Evolutionary conservation across 139 green algal species (phyloP).

Genomic region (Diplosphaera chodatii): DNA sequence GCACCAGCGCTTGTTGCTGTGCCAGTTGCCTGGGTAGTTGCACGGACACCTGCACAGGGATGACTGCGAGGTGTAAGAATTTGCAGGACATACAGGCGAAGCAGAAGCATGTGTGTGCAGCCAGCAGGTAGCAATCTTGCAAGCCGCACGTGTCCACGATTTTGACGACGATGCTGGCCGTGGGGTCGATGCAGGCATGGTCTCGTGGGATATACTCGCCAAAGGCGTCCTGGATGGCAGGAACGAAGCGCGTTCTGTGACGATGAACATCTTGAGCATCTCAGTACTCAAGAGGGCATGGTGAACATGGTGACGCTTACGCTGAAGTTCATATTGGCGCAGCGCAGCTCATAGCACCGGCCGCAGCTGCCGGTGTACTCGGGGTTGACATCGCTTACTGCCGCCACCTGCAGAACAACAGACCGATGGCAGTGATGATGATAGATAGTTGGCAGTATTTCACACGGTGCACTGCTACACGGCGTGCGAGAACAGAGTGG

Average conservation of each 20-base stretch:
- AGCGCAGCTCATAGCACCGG: conserved; percentile 30
- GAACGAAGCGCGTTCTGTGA: neutral
- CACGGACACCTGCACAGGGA: too few species aligned
- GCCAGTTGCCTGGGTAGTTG: conserved; percentile 43
- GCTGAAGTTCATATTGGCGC: conserved; percentile 3
- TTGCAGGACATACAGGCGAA: too few species aligned
- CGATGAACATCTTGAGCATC: neutral
- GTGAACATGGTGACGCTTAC: neutral
- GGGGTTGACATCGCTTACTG: conserved; percentile 19
- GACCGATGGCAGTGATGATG: too few species aligned
- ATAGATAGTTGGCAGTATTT: too few species aligned
- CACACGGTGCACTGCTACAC: too few species aligned
- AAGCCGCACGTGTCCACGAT: conserved; percentile 34
- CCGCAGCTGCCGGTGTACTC: conserved; percentile 40
- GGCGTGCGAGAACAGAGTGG: too few species aligned
- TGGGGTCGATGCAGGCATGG: neutral
- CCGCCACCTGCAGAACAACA: neutral
- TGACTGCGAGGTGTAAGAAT: too few species aligned
- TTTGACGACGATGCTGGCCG: neutral
- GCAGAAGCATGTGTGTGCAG: too few species aligned
- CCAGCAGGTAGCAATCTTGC: too few species aligned
- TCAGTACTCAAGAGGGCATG: neutral
- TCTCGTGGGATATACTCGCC: neutral
- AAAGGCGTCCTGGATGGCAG: neutral
- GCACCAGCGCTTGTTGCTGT: conserved; percentile 22